These are phyloP conservation scores for Pseudogymnoascus sp. DNA, from an alignment of 2,329 filamentous ascomycete species.

Conservation along the genomic window DNA sequence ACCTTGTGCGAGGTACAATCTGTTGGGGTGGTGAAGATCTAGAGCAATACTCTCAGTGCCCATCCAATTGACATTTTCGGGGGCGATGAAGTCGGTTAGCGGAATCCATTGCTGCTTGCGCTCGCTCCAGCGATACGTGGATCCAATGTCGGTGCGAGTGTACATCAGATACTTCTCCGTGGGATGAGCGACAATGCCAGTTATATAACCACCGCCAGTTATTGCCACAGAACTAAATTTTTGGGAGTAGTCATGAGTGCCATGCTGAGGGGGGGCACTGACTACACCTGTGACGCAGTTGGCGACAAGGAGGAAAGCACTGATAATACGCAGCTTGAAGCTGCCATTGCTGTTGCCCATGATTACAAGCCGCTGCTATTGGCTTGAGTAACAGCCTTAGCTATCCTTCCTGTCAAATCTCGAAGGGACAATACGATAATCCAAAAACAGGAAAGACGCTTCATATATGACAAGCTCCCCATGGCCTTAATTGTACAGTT, in stretches of 20 bases:
- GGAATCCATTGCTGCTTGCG: slow-evolving; percentile 14
- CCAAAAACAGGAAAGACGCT: neutral
- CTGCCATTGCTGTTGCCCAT: neutral
- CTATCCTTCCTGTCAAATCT: neutral
- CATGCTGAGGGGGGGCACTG: neutral
- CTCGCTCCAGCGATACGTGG: slow-evolving; percentile 14
- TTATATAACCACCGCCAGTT: slow-evolving; percentile 16
- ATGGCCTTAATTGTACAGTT: neutral
- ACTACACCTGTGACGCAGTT: neutral
- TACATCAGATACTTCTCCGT: slow-evolving; percentile 15
- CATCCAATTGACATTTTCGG: slow-evolving; percentile 15
- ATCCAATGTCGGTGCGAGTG: slow-evolving; percentile 16
- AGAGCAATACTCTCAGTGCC: slow-evolving; percentile 16
- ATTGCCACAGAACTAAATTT: slow-evolving; percentile 15
- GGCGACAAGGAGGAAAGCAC: neutral
- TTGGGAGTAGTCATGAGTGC: slow-evolving; percentile 5
- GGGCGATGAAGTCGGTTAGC: slow-evolving; percentile 16
- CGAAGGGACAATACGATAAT: neutral
- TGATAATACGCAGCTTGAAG: neutral
- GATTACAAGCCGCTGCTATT: neutral
- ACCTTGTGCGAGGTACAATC: slow-evolving; percentile 16
- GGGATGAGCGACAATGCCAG: slow-evolving; percentile 15
- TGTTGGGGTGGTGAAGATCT: slow-evolving; percentile 14
- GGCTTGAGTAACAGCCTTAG: neutral
- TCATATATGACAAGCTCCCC: neutral